These are phyloP conservation scores for Geotrichum candidum DNA, from an alignment of 1,139 yeast genomes.

Conservation along the genomic window DNA sequence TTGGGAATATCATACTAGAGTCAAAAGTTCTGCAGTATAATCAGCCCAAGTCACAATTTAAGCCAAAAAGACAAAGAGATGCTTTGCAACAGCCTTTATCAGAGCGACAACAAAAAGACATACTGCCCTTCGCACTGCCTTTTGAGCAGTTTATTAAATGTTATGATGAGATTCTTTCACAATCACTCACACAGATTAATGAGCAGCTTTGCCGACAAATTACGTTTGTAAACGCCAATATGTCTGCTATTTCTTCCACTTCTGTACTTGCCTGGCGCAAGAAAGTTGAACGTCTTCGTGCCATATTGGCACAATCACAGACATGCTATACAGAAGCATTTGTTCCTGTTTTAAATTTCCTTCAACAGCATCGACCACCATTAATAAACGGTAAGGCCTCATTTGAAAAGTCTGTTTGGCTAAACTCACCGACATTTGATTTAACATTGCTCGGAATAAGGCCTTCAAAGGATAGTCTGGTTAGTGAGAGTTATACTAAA, in stretches of 20 bases:
- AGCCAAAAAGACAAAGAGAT: neutral
- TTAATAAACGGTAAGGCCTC: neutral
- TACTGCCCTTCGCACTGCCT: neutral
- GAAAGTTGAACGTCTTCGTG: neutral
- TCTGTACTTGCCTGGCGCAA: neutral
- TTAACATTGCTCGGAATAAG: neutral
- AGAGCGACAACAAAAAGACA: neutral
- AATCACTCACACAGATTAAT: neutral
- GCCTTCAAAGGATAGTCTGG: neutral
- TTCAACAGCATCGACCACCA: neutral
- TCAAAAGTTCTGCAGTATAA: neutral
- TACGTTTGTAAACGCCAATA: neutral
- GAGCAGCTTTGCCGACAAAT: neutral
- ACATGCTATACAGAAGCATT: neutral
- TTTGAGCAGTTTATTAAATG: neutral
- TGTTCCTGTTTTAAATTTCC: neutral
- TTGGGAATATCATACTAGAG: neutral
- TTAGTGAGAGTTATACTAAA: neutral
- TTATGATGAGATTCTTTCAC: neutral
- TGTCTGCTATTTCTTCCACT: neutral
- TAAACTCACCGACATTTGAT: neutral
- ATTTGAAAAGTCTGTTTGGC: neutral
- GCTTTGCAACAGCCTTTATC: neutral
- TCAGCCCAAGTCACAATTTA: neutral
- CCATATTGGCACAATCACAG: neutral